These are phyloP conservation scores for Akanthomyces muscarius DNA, from an alignment of 2,329 filamentous ascomycete species.

Conservation along the genomic window DNA sequence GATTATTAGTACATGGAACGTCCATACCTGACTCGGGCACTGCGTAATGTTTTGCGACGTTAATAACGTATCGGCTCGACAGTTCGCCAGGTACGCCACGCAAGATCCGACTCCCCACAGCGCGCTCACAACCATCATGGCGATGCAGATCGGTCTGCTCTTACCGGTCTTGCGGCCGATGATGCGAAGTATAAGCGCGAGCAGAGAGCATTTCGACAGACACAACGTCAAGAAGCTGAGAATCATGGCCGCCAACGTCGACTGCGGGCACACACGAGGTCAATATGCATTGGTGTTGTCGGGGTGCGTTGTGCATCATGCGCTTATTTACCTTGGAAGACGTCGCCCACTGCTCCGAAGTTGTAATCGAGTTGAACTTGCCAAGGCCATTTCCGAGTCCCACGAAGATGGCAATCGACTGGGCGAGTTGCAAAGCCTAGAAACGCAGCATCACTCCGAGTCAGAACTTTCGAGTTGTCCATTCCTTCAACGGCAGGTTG, in stretches of 20 bases:
- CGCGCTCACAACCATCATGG: constrained; percentile 15
- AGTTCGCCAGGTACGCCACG: constrained; percentile 8
- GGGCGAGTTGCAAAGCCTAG: constrained; percentile 16
- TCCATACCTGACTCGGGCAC: constrained; percentile 18
- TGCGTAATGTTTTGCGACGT: neutral
- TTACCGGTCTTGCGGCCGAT: constrained; percentile 18
- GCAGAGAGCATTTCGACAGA: constrained; percentile 21
- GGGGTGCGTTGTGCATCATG: neutral
- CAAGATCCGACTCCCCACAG: constrained; percentile 19
- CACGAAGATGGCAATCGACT: constrained; percentile 17
- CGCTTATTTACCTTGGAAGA: constrained; percentile 7
- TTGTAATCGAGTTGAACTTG: constrained; percentile 20
- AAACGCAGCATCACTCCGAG: neutral
- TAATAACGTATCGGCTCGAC: constrained; percentile 10
- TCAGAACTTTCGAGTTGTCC: neutral
- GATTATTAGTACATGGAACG: too few species aligned
- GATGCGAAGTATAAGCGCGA: constrained; percentile 20
- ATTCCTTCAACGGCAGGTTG: neutral
- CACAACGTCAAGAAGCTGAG: constrained; percentile 16
- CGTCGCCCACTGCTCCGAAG: constrained; percentile 12
- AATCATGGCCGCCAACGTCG: constrained; percentile 15
- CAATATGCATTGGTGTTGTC: neutral
- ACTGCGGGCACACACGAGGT: neutral
- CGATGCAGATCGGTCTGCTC: constrained; percentile 17
- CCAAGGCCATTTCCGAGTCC: constrained; percentile 18